Evolutionary conservation across 495 filamentous ascomycete genomes (phyloP).

Genomic region (Trichoderma virens): DNA sequence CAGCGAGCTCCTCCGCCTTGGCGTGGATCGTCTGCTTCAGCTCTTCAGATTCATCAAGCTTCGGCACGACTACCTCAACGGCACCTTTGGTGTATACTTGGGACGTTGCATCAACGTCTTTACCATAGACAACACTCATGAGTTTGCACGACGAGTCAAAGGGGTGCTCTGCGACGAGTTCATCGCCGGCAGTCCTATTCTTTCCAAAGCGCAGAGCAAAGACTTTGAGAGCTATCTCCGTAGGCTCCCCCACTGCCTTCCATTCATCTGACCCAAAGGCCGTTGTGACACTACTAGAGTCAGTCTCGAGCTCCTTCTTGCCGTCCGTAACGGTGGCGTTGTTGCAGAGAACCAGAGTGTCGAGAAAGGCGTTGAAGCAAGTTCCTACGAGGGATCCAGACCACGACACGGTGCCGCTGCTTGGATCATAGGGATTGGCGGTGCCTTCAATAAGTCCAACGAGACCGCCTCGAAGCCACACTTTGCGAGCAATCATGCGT

Average conservation of each 20-base stretch:
- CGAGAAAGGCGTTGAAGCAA: constrained; percentile 27
- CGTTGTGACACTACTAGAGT: constrained; percentile 25
- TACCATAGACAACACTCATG: constrained; percentile 49
- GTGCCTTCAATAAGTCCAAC: constrained; percentile 27
- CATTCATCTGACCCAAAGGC: constrained; percentile 35
- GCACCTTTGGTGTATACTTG: constrained; percentile 51
- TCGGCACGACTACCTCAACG: constrained; percentile 43
- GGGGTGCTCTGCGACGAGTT: constrained; percentile 45
- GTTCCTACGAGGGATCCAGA: constrained; percentile 15
- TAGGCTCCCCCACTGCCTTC: constrained; percentile 48
- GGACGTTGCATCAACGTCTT: constrained; percentile 17
- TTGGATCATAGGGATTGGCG: constrained; percentile 46
- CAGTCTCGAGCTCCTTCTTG: constrained; percentile 36
- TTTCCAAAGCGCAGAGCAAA: constrained; percentile 32
- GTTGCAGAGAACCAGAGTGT: constrained; percentile 59
- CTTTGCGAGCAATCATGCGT: constrained; percentile 49
- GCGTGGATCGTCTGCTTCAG: constrained; percentile 29
- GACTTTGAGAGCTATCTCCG: constrained; percentile 49
- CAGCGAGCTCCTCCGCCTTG: constrained; percentile 43
- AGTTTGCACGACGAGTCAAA: constrained; percentile 56
- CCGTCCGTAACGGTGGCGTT: constrained; percentile 53
- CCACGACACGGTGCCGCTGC: constrained; percentile 26
- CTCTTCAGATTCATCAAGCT: constrained; percentile 28
- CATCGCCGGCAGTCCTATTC: constrained; percentile 18
- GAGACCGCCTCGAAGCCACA: constrained; percentile 35